These are phyloP conservation scores for Colletotrichum sp. DNA, from an alignment of 2,329 filamentous ascomycete genomes.

Conservation along the genomic window DNA sequence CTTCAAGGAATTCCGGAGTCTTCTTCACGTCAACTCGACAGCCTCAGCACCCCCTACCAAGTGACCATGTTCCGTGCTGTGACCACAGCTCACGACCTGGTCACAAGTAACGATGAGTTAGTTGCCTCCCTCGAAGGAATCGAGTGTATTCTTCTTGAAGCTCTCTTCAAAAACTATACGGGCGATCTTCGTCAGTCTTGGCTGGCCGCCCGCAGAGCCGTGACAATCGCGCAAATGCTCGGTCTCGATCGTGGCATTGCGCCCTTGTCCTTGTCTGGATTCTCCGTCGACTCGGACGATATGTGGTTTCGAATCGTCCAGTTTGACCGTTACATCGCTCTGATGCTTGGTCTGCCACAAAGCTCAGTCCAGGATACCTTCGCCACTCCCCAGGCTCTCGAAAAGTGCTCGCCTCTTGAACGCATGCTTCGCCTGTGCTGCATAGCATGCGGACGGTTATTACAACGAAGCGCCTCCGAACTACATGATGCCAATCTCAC, in stretches of 20 bases:
- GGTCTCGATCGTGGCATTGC: slow-evolving; percentile 31
- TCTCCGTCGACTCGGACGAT: slow-evolving; percentile 1
- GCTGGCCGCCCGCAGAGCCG: slow-evolving; percentile 47
- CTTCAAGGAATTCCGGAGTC: slow-evolving; percentile 31
- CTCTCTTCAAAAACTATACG: slow-evolving; percentile 48
- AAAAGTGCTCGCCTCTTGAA: slow-evolving; percentile 33
- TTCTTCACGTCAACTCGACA: not conserved
- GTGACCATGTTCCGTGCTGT: slow-evolving; percentile 30
- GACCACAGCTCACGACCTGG: slow-evolving; percentile 33
- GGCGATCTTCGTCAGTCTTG: slow-evolving; percentile 53
- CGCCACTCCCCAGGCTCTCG: slow-evolving; percentile 4
- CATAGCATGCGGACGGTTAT: slow-evolving; percentile 36
- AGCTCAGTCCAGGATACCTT: slow-evolving; percentile 25
- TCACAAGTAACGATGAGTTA: slow-evolving; percentile 53
- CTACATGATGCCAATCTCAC: slow-evolving; percentile 27
- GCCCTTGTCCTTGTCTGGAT: not conserved
- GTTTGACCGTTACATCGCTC: slow-evolving; percentile 40
- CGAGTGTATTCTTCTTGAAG: slow-evolving; percentile 55
- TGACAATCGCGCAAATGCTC: slow-evolving; percentile 49
- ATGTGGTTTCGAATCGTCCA: slow-evolving; percentile 44
- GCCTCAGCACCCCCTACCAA: slow-evolving; percentile 26
- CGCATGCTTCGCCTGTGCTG: slow-evolving; percentile 28
- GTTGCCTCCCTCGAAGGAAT: slow-evolving; percentile 50
- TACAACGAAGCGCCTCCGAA: slow-evolving; percentile 38
- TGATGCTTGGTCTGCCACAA: slow-evolving; percentile 45